Base-by-base conservation (phyloP, 768 basidiomycete genomes). In the Auriscalpium vulgare region DNA sequence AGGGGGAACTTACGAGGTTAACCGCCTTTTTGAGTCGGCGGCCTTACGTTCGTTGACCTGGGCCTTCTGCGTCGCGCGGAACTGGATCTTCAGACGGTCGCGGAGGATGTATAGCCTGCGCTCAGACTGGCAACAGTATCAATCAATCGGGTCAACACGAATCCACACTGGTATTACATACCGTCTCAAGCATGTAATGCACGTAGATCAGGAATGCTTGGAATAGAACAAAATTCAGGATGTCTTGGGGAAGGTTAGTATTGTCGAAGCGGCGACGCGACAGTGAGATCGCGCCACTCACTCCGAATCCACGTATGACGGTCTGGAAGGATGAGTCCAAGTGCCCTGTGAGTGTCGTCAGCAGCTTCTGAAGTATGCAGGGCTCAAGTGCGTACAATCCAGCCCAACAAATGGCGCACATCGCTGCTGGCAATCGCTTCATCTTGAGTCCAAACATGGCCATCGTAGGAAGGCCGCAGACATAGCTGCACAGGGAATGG, bases 161-260 rank as follows among this genome's bases (percentile, higher is more conserved):
- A 21, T 21, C 2, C 29, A 29, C 29, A 29, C 2, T 29, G 29
- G 29, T 4, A 29, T 49, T 53, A 65, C 75, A 68, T 48, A 72
- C 72, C 38, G 71, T 70, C 65, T 78, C 79, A 40, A 74, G 73
- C 57, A 75, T 72, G 55, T 70, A 74, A 48, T 72, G 71, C 4
- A 88, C 80, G 65, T 87, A 91, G 17, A 94, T 79, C 57, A 95
- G 71, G 69, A 95, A 92, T 4, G 72, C 75, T 58, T 92, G 87
- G 67, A 88, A 95, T n/a, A 89, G 64, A 52, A 85, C 68, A 63
- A 89, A 87, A 71, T 85, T 83, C 63, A 88, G 76, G 68, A 84
- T 74, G 65, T 78, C 83, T 84, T 59, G 10, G 35, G 44, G 40
- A 49, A 47, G 19, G 29, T 48, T 23, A 17, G 23, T n/a, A 54